Evolutionary conservation across 2,329 filamentous ascomycete genomes (phyloP).

Genomic region (Botrytis sinoallii): DNA sequence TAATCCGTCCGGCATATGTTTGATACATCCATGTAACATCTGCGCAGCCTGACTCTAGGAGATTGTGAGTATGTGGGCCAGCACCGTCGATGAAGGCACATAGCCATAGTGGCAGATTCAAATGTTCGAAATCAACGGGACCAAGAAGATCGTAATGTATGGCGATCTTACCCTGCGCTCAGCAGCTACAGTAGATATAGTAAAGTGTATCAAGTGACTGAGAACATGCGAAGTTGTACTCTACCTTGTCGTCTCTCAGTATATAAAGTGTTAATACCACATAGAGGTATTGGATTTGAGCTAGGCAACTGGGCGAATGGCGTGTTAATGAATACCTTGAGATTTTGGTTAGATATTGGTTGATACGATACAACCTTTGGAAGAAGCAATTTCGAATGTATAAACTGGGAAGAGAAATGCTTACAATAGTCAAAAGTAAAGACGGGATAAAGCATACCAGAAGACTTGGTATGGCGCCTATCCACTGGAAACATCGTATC

Average conservation of each 20-base stretch:
- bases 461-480: background rate
- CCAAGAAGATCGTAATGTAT: background rate
- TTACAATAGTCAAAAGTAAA: background rate
- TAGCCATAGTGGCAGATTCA: background rate
- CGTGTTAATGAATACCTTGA: background rate
- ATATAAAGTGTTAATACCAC: background rate
- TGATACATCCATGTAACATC: background rate
- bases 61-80: background rate
- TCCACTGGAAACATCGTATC: background rate
- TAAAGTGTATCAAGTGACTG: background rate
- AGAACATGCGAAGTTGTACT: background rate
- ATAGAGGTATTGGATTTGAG: background rate
- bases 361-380: background rate
- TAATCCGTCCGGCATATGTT: background rate
- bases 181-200: background rate
- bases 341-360: background rate
- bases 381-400: background rate
- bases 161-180: background rate
- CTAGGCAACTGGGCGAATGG: background rate
- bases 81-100: background rate
- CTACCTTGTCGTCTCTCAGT: background rate
- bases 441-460: background rate
- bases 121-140: background rate
- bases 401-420: background rate
- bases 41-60: background rate